Conservation (phyloP, 2,329 filamentous ascomycete species). For the Nannizziopsis arthrosporioides region DNA sequence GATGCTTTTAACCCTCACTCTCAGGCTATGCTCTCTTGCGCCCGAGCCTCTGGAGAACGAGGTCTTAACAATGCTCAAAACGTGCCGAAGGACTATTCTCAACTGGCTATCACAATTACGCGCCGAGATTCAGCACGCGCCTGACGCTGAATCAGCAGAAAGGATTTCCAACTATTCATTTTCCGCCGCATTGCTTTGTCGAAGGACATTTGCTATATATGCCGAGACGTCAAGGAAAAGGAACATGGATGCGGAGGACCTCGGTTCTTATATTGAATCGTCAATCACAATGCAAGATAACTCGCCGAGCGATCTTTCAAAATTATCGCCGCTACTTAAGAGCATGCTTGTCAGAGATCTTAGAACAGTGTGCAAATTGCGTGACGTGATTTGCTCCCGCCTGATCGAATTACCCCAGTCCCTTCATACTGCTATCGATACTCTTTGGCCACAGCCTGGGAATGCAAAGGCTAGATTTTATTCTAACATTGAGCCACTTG, state of each 20-base stretch:
- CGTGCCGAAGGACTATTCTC: constrained; percentile 35
- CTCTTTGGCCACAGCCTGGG: constrained; percentile 34
- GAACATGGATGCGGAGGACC: not conserved
- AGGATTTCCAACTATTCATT: constrained; percentile 17
- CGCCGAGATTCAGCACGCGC: constrained; percentile 32
- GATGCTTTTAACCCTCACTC: constrained; percentile 41
- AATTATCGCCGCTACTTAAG: constrained; percentile 25
- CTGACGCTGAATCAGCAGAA: constrained; percentile 24
- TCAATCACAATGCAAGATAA: constrained; percentile 37
- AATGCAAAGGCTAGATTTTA: constrained; percentile 3
- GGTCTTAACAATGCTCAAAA: constrained; percentile 28
- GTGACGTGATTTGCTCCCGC: constrained; percentile 25
- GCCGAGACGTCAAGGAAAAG: constrained; percentile 5
- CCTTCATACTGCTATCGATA: constrained; percentile 29
- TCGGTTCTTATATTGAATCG: constrained; percentile 11
- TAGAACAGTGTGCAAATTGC: constrained; percentile 34
- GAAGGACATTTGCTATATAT: constrained; percentile 14
- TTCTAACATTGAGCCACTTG: not conserved
- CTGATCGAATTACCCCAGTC: constrained; percentile 22
- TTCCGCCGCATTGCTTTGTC: constrained; percentile 14
- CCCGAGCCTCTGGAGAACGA: constrained; percentile 13
- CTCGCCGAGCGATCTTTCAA: constrained; percentile 25
- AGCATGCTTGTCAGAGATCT: constrained; percentile 39
- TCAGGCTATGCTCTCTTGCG: constrained; percentile 31
- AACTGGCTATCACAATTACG: constrained; percentile 43